Base-by-base conservation (phyloP, 225 moss, liverwort and hornwort genomes). In the Rhytidiadelphus loreus region DNA sequence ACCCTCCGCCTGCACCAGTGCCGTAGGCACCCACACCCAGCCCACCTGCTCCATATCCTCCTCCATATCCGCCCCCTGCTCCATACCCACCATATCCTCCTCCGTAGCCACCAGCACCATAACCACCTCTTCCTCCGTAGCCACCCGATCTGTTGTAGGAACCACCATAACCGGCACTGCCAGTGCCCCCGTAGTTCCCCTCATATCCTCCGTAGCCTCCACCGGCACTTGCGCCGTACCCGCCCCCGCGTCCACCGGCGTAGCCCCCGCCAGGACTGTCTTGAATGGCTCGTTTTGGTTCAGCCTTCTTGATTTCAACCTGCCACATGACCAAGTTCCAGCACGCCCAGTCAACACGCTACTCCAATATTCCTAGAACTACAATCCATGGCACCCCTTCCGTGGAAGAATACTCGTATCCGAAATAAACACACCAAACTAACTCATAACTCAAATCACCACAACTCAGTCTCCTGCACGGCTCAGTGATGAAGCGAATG, bases 231-330 rank as follows among this genome's bases (percentile, higher is more conserved):
- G 91, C 85, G 24, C 92, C 88, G 82, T 97, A 97, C 3, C 93
- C 93, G 72, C 96, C 94, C 3, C 94, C 95, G 62, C 98, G 92
- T 70, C 93, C 97, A 28, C 93, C 92, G 21, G 95, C 77, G 89
- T 95, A 95, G 20, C 95, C 93, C 81, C 95, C 90, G 50, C 96
- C 92, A 30, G 93, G 93, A 80, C 92, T 95, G 78, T 99, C 97
- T 90, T 97, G 96, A 20, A 96, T 95, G 41, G 95, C 96, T 83
- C 97, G 93, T 55, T 99, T 99, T 0, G 99, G 99, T 72, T 99
- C 97, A 14, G 97, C 96, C 77, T 99, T 97, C 88, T 99, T 99
- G 60, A 97, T 97, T 71, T 99, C 97, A 19, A 99, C 99, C 97
- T 99, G 92, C 39, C 88, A 83, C 64, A 63, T 15, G 43, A 22